Base-by-base conservation (phyloP, 352 stramenopile genomes). In the Globisporangium abappressorium region DNA sequence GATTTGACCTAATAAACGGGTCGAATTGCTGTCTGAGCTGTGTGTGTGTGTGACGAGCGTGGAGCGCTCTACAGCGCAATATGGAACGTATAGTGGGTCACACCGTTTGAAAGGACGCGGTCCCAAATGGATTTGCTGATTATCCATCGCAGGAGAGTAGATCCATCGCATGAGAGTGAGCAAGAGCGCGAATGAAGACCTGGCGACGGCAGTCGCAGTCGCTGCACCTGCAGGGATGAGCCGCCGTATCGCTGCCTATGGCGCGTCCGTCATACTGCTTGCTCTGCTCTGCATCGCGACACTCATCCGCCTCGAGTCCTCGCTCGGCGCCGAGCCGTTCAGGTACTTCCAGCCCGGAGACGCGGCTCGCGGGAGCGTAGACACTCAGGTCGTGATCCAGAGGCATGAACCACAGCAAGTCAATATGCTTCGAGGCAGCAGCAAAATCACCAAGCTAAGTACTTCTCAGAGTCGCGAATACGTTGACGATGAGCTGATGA, bases 401-500 rank as follows among this genome's bases (percentile, higher is more conserved):
- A 14, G 26, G 5, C 54, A 6, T 20, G 26, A 9, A 2, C 9
- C 0, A 1, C 26, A 58, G 33, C 54, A 38, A 14, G 6, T 38
- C 6, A 24, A n/a, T 3, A 11, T 26, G 5, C 26, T 26, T 11
- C 14, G 26, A 34, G 24, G 57, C 57, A 47, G 11, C 55, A 62
- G 4, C 3, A 38, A 64, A 7, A 7, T 33, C 30, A 33, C 41
- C 20, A 49, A 49, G 15, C 15, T 22, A 6, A 49, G 41, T 15
- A 15, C 14, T 49, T 49, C 41, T 22, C 41, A 49, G 6, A 49
- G 41, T 8, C 41, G 41, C 8, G 18, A 62, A 18, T 57, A 57
- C 43, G 12, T 30, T 4, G 43, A 18, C 12, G 59, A 65, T 15
- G 62, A 68, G 22, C 54, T 62, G 15, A 55, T 68, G 62, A 56